These are phyloP conservation scores for Colletotrichum liriopes DNA, from an alignment of 2,329 filamentous ascomycete genomes.

Conservation along the genomic window DNA sequence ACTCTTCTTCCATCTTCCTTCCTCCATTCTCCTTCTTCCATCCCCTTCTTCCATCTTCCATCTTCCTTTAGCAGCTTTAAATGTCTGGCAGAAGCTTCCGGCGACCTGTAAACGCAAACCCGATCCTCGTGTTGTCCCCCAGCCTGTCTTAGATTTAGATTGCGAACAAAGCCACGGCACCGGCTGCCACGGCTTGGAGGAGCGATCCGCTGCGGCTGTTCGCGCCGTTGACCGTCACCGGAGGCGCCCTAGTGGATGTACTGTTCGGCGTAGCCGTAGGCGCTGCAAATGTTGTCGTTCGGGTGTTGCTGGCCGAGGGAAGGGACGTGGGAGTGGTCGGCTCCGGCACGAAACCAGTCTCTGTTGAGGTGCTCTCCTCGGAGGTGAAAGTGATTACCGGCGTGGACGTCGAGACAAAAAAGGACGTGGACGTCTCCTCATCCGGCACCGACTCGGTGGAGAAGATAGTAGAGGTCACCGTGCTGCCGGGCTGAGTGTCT, in stretches of 20 bases:
- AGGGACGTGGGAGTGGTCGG: background rate
- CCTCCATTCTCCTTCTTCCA: too few relatives aligned
- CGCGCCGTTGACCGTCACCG: conserved; percentile 25
- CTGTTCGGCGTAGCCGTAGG: background rate
- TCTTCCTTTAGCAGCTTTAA: background rate
- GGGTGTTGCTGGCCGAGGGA: background rate
- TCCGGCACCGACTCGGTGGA: conserved; percentile 14
- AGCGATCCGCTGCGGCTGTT: conserved; percentile 2
- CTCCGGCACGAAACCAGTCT: background rate
- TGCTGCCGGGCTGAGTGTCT: conserved; percentile 31
- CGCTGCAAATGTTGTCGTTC: background rate
- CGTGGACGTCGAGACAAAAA: background rate
- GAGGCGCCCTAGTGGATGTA: background rate
- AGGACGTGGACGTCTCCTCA: conserved; percentile 6
- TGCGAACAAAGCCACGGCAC: conserved; percentile 7
- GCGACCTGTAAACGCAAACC: background rate
- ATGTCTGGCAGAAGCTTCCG: background rate
- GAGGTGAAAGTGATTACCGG: conserved; percentile 10
- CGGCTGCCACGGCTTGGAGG: conserved; percentile 11
- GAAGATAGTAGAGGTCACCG: conserved; percentile 10
- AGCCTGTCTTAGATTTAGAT: conserved; percentile 12
- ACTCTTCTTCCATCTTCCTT: background rate
- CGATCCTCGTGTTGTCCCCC: background rate
- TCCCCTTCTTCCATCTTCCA: background rate
- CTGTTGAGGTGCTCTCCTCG: background rate